Base-by-base conservation (phyloP, 1,284 basidiomycete genomes). In the Trametes hirsuta region DNA sequence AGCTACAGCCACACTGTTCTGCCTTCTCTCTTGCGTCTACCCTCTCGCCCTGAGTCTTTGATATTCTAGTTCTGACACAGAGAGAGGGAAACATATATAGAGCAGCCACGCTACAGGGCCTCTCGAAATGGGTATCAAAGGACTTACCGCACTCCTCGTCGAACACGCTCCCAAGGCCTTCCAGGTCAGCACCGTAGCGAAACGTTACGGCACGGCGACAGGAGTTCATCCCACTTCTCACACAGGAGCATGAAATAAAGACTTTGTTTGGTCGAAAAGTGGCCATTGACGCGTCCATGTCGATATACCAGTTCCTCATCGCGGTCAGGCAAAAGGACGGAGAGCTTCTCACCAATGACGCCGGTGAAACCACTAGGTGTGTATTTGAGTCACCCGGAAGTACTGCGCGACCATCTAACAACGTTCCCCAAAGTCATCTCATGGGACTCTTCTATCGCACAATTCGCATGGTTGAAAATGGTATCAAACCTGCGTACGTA, bases 371-470 rank as follows among this genome's bases (percentile, higher is more conserved):
- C 1, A 98, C 95, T 1, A 95, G 83, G 84, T 85, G 53, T 69
- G 41, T 51, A 9, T 18, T 12, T 8, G 9, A 12, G 2, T 11
- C 10, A 3, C 22, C 4, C 9, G 6, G 2, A 12, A 6, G 9
- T 22, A 24, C 14, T 6, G 2, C 11, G 44, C 44, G 22, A 12
- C 3, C 4, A 25, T 24, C 11, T 22, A 4, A 25, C 8, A 30
- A 25, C 18, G 25, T 0, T 11, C 11, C 1, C 6, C 44, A 10
- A 40, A 89, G 95, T 77, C 97, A 99, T 77, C 81, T 99, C 15
- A 98, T 99, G 92, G 97, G 97, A 0, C 93, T 98, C 77, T 99
- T 99, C 79, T 98, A 98, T 72, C 87, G 97, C 35, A 97, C 95
- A 0, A 93, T 98, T 61, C 86, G 97, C 22, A 99, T 99, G 79